Conservation (phyloP, 305 asterid species). For the Rubia balearica region DNA sequence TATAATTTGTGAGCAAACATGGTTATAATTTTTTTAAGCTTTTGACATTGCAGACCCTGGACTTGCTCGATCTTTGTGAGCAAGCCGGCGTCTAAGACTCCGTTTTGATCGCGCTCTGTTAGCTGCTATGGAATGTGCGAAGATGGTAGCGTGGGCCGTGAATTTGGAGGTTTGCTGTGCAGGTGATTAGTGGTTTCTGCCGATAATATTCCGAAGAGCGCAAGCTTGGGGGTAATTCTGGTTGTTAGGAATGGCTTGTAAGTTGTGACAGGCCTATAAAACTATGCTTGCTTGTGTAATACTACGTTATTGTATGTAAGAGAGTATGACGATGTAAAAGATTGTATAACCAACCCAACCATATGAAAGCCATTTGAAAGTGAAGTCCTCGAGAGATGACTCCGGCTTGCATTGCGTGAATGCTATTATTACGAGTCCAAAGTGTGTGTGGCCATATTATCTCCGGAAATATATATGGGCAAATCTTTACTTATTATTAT, state of each 20-base stretch:
- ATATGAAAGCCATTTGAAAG: constrained; percentile 13
- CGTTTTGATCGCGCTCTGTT: constrained; percentile 11
- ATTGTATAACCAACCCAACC: neutral
- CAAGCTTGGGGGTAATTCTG: constrained; percentile 61
- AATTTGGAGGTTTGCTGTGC: constrained; percentile 37
- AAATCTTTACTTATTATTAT: too few species aligned
- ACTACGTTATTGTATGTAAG: constrained; percentile 11
- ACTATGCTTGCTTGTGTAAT: constrained; percentile 28
- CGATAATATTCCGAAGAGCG: constrained; percentile 44
- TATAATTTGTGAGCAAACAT: neutral
- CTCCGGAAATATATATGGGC: too few species aligned
- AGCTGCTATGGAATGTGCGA: constrained; percentile 20
- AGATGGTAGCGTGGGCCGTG: constrained; percentile 28
- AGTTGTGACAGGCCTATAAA: constrained; percentile 12
- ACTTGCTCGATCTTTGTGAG: constrained; percentile 84
- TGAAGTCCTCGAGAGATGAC: constrained; percentile 14
- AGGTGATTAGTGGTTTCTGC: constrained; percentile 23
- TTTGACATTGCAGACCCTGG: constrained; percentile 59
- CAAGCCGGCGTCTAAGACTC: constrained; percentile 50
- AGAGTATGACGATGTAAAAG: neutral
- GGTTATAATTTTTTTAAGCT: neutral
- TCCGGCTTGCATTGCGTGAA: neutral
- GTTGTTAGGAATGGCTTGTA: constrained; percentile 36
- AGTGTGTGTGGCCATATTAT: neutral
- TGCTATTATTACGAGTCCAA: neutral